Conservation (phyloP, 2,329 filamentous ascomycete species). For the Cercospora canescens region DNA sequence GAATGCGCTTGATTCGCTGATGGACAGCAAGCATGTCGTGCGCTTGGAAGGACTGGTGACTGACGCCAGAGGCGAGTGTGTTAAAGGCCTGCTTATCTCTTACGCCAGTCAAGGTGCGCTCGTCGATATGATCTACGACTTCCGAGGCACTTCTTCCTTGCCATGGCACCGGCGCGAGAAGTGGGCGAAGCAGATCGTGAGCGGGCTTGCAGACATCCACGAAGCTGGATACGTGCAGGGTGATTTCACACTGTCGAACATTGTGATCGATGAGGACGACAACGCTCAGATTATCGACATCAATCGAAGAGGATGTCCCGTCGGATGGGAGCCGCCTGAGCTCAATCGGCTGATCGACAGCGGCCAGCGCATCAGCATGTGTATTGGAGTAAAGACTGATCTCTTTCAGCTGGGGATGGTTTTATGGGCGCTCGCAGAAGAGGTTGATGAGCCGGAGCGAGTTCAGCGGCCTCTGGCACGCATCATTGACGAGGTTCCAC, state of each 20-base stretch:
- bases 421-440: slow-evolving; percentile 83
- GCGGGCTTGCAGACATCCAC: slow-evolving; percentile 87
- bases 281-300: slow-evolving; percentile 98
- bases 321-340: slow-evolving; percentile 97
- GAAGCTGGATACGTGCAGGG: slow-evolving; percentile 96
- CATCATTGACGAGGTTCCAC: slow-evolving; percentile 61
- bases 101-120: slow-evolving; percentile 85
- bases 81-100: slow-evolving; percentile 87
- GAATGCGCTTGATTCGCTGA: slow-evolving; percentile 82
- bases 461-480: slow-evolving; percentile 69
- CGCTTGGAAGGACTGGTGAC: slow-evolving; percentile 84
- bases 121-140: slow-evolving; percentile 87
- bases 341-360: slow-evolving; percentile 81
- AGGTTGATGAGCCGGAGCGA: slow-evolving; percentile 86
- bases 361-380: slow-evolving; percentile 90
- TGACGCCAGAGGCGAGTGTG: slow-evolving; percentile 68
- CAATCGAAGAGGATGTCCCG: slow-evolving; percentile 92
- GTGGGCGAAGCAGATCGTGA: slow-evolving; percentile 90
- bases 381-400: slow-evolving; percentile 97
- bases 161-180: slow-evolving; percentile 74
- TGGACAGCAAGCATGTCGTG: slow-evolving; percentile 74
- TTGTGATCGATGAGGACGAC: slow-evolving; percentile 82
- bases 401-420: slow-evolving; percentile 97
- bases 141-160: slow-evolving; percentile 53
- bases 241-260: slow-evolving; percentile 95